A percentile compares a stretch with the other conserved stretches of the same genome.
phyloP scores from a whole-genome alignment of 805 yeast genomes.

The Torulaspora gathmanii region DNA sequence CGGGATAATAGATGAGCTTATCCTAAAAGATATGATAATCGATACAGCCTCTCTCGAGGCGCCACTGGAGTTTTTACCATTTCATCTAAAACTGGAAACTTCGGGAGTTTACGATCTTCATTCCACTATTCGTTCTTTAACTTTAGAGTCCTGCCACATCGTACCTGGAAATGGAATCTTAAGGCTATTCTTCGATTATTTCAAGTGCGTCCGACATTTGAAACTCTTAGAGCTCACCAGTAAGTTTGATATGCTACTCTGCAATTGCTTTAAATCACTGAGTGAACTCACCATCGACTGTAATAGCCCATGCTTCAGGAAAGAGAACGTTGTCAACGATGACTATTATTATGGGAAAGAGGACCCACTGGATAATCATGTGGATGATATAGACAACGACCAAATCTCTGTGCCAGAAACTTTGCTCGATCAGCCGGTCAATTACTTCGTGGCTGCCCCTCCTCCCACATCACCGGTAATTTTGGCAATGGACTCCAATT shows the following conservation, averaged over 20 bases:
- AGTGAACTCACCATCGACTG: constrained; percentile 44
- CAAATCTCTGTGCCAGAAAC: constrained; percentile 27
- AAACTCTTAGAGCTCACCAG: constrained; percentile 39
- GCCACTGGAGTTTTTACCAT: constrained; percentile 35
- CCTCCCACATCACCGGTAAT: constrained; percentile 36
- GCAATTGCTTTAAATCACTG: constrained; percentile 43
- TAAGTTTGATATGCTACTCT: constrained; percentile 45
- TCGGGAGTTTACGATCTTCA: constrained; percentile 30
- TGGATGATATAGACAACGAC: constrained; percentile 12
- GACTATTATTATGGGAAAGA: constrained; percentile 24
- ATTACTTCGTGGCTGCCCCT: constrained; percentile 23
- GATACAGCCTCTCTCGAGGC: constrained; percentile 41
- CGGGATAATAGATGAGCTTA: constrained; percentile 42
- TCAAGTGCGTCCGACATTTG: constrained; percentile 39
- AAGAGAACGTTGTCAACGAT: constrained; percentile 22
- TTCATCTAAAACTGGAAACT: constrained; percentile 22
- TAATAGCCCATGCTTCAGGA: constrained; percentile 42
- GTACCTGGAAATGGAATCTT: constrained; percentile 38
- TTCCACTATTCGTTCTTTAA: constrained; percentile 36
- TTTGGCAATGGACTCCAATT: constrained; percentile 23
- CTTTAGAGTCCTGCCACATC: constrained; percentile 35
- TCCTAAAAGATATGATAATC: constrained; percentile 45
- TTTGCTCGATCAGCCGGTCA: constrained; percentile 21
- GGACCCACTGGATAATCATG: constrained; percentile 1
- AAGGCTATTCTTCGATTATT: constrained; percentile 37